Evolutionary conservation across 2,329 filamentous ascomycete species (phyloP), one percentile per base, ranked within the genome.

Genomic region (Fusarium armeniacum): DNA sequence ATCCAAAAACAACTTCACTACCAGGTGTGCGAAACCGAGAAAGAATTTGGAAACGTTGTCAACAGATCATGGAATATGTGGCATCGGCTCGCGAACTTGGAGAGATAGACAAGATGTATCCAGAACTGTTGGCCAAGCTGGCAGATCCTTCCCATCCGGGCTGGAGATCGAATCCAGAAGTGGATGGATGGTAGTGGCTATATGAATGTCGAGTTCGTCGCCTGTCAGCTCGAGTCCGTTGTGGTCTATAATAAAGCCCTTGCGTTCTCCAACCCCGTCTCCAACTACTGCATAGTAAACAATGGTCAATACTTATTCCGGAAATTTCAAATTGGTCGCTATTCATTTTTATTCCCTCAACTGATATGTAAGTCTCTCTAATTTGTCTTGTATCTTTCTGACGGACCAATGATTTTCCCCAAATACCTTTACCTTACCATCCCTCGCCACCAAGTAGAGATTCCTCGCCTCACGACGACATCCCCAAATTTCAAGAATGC

Each of bases 21-120:
- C 58, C 22, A 15, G 58, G 60, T 0, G 41, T 62, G 8, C 43
- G 41, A 0, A 63, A 62, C 16, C 43, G 58, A 11, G 49, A 30
- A 4, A 38, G 24, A 12, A 46, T 63, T 7, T 63, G 60, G 60
- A 3, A 43, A 2, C 33, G 36, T 2, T 62, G 58, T 2, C 13
- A 62, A 13, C 15, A 15, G 7, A 36, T 63, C 3, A 11, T 56
- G 6, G 6, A 28, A 6, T 5, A 18, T 11, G 20, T 63, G 2
- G 13, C 16, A 16, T 2, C 12, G 20, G 46, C 24, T 3, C 35
- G 22, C 4, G 12, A 36, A 5, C 5, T 4, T n/a, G 59, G 15
- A 2, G 1, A 13, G 9, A 8, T 62, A 12, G n/a, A 22, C 0
- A 22, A 36, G 5, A 43, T 44, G 18, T 30, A 44, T 10, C 11